Conservation (phyloP, 371 early-diverging fungal genomes). For the Mortierella polycephala region DNA sequence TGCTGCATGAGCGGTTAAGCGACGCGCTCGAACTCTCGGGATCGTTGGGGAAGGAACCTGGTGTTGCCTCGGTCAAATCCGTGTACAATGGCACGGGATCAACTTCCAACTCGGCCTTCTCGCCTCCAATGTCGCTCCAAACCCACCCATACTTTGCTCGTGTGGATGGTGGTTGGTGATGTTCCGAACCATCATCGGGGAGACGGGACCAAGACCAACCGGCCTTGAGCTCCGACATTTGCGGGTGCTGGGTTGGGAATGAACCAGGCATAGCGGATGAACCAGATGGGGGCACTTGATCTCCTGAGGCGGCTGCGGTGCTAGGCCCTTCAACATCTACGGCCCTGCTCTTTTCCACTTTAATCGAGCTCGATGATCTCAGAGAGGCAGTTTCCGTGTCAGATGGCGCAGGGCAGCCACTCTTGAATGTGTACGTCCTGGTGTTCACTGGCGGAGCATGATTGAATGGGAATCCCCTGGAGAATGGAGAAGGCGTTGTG, state of each 20-base stretch:
- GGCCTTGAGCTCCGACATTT: constrained; percentile 17
- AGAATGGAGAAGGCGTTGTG: constrained; percentile 35
- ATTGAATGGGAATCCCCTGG: constrained; percentile 32
- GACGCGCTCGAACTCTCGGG: neutral
- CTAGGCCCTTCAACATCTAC: constrained; percentile 16
- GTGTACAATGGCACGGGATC: constrained; percentile 10
- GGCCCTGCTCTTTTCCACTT: constrained; percentile 4
- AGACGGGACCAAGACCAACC: constrained; percentile 44
- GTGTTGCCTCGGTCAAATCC: constrained; percentile 3
- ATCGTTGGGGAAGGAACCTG: constrained; percentile 11
- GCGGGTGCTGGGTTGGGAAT: constrained; percentile 18
- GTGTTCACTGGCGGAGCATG: neutral
- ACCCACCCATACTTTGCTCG: constrained; percentile 51
- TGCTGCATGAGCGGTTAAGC: no score
- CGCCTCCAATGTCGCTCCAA: constrained; percentile 31
- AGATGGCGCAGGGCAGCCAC: constrained; percentile 21
- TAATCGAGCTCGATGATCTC: neutral
- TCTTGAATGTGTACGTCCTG: constrained; percentile 6
- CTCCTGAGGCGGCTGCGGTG: neutral
- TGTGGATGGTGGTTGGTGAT: constrained; percentile 36
- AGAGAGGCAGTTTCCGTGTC: constrained; percentile 18
- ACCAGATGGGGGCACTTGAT: constrained; percentile 5
- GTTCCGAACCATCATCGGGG: constrained; percentile 39
- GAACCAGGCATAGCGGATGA: constrained; percentile 34
- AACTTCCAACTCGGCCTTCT: constrained; percentile 25